phyloP scores from a whole-genome alignment of 495 filamentous ascomycete genomes.

The Aspergillus bertholletiae region DNA sequence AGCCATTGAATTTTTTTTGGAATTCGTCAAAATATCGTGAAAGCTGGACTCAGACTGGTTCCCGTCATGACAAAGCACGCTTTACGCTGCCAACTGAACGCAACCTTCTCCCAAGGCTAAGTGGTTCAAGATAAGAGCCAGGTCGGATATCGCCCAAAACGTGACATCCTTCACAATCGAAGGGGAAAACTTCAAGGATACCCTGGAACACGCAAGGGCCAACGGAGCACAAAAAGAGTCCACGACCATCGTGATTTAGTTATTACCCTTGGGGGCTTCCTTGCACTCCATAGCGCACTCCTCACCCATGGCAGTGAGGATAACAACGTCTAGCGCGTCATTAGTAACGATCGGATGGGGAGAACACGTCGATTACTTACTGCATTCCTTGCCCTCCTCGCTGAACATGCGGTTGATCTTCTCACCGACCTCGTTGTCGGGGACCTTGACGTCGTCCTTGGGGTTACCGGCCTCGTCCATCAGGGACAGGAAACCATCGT shows the following conservation, averaged over 20 bases:
- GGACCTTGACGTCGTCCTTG: slow-evolving; percentile 94
- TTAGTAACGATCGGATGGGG: slow-evolving; percentile 1
- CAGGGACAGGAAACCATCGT: slow-evolving; percentile 88
- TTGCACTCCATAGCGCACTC: slow-evolving; percentile 91
- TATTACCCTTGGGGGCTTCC: slow-evolving; percentile 65
- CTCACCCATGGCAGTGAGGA: slow-evolving; percentile 94
- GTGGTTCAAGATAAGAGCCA: slow-evolving; percentile 22
- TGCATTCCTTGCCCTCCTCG: slow-evolving; percentile 73
- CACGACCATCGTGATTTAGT: slow-evolving; percentile 25
- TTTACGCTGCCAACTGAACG: slow-evolving; percentile 38
- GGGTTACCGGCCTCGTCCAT: slow-evolving; percentile 75
- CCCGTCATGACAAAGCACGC: slow-evolving; percentile 32
- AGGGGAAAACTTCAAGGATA: slow-evolving; percentile 27
- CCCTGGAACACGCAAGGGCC: slow-evolving; percentile 32
- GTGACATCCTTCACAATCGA: slow-evolving; percentile 26
- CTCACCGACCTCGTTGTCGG: slow-evolving; percentile 81
- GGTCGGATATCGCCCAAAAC: slow-evolving; percentile 26
- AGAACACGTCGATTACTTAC: slow-evolving; percentile 54
- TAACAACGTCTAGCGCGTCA: slow-evolving; percentile 65
- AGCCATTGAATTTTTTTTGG: slow-evolving; percentile 27
- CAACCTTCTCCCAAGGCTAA: slow-evolving; percentile 36
- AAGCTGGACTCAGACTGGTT: slow-evolving; percentile 38
- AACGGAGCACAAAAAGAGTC: slow-evolving; percentile 30
- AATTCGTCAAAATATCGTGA: slow-evolving; percentile 48
- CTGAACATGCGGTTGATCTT: slow-evolving; percentile 73